phyloP scores from a whole-genome alignment of 768 basidiomycete species.

The Phylloporus arenicola region DNA sequence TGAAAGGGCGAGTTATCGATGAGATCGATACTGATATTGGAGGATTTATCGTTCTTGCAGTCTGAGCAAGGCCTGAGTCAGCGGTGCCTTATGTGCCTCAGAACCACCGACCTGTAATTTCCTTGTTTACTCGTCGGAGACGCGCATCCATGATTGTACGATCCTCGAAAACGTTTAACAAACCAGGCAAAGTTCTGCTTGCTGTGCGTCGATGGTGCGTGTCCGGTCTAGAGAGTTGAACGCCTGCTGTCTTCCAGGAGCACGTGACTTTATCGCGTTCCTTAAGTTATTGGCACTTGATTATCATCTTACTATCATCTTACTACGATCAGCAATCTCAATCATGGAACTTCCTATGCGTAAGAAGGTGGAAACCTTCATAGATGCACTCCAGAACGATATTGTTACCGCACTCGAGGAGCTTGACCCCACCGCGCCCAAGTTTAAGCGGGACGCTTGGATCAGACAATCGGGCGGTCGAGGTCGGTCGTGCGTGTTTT shows the following conservation, averaged over 20 bases:
- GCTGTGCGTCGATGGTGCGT: not conserved
- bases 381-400: conserved; percentile 67
- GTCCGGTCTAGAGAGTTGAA: not conserved
- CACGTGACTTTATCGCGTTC: conserved; percentile 25
- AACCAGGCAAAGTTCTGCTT: not conserved
- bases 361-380: conserved; percentile 67
- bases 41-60: conserved; percentile 92
- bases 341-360: conserved; percentile 51
- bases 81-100: not conserved
- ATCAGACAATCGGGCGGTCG: conserved; percentile 60
- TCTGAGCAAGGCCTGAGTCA: conserved; percentile 42
- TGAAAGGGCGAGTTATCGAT: conserved; percentile 89
- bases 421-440: conserved; percentile 64
- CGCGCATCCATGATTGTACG: conserved; percentile 70
- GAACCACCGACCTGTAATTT: conserved; percentile 65
- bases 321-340: not conserved
- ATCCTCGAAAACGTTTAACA: not conserved
- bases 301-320: not conserved
- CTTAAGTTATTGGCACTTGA: not conserved
- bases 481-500: conserved; percentile 82
- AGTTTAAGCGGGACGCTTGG: conserved; percentile 82
- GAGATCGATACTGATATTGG: conserved; percentile 80
- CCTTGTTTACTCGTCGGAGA: conserved; percentile 87
- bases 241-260: not conserved
- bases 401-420: conserved; percentile 76